Base-by-base conservation (phyloP, 108 stramenopile species). In the Cyclotella choctawhatcheeana region DNA sequence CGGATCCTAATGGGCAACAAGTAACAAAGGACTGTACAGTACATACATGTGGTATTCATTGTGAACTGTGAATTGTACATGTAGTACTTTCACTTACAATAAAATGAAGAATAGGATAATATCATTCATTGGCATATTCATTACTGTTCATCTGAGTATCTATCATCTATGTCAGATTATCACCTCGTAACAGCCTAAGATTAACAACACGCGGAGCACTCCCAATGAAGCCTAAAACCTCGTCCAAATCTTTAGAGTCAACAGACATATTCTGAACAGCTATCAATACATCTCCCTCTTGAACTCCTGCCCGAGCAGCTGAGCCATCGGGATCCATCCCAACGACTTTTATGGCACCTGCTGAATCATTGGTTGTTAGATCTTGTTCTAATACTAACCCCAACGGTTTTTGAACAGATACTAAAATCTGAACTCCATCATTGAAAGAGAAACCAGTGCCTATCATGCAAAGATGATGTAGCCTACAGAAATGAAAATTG, bases 381-480 rank as follows among this genome's bases (percentile, higher is more conserved):
- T 82, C 81, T 78, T 87, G 82, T 64, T 87, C 84, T 22, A 87
- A 54, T 24, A 88, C 54, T 10, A 85, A 73, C 43, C 87, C 87
- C 22, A 88, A 43, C 17, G 87, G 87, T 54, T 83, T 85, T 72
- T 88, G 87, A 12, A 76, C 76, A 8, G 82, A 83, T 14, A 88
- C 80, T 55, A 88, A 58, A 5, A 88, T 59, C 59, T 88, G 87
- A 21, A 85, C 79, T 22, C 84, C 87, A 47, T 88, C 87, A 12
- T 55, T 48, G 69, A 88, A 88, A 0, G 81, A 82, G 64, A 88
- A 85, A 0, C 87, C 87, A 27, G 55, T 77, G 18, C 53, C 50
- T 50, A 73, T 55, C 52, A 64, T 65, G 10, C 22, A n/a, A 22
- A 52, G 51, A 10, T 18, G 20, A 52, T 34, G 24, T 53, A 17